A percentile compares a stretch with the other conserved stretches of the same genome.
phyloP scores from a whole-genome alignment of 306 rosid genomes.

The Cucurbita maxima region DNA sequence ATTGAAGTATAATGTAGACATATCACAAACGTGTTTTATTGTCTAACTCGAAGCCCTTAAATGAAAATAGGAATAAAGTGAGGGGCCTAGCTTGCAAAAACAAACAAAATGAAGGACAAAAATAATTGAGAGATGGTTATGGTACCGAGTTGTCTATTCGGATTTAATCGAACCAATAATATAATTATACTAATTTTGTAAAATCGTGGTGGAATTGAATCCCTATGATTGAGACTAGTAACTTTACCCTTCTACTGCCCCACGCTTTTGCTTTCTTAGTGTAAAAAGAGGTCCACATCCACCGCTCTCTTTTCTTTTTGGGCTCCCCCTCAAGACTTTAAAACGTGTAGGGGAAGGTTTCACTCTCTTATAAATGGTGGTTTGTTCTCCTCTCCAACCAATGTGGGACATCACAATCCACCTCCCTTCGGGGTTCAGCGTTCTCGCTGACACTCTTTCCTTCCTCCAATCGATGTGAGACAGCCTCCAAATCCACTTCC shows the following conservation, averaged over 20 bases:
- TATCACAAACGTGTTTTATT: background rate
- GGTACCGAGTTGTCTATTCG: background rate
- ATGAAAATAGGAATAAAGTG: background rate
- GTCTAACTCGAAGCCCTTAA: background rate
- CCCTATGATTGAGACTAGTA: background rate
- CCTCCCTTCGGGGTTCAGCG: no score
- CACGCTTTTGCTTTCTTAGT: background rate
- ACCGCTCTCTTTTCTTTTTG: no score
- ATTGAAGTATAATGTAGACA: background rate
- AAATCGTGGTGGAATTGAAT: background rate
- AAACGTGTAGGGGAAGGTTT: no score
- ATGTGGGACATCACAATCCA: no score
- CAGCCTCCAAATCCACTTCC: no score
- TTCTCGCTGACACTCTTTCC: no score
- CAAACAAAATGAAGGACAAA: background rate
- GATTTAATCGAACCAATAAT: background rate
- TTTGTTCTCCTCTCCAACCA: no score
- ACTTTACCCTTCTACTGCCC: background rate
- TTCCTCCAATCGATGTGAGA: no score
- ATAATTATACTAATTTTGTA: background rate
- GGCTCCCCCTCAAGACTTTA: no score
- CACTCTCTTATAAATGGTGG: no score
- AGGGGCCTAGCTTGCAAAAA: background rate
- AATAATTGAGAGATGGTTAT: background rate
- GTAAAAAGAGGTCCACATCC: no score